These are phyloP conservation scores for Fraxinus albicans DNA, from an alignment of 305 asterid genomes.

Conservation along the genomic window DNA sequence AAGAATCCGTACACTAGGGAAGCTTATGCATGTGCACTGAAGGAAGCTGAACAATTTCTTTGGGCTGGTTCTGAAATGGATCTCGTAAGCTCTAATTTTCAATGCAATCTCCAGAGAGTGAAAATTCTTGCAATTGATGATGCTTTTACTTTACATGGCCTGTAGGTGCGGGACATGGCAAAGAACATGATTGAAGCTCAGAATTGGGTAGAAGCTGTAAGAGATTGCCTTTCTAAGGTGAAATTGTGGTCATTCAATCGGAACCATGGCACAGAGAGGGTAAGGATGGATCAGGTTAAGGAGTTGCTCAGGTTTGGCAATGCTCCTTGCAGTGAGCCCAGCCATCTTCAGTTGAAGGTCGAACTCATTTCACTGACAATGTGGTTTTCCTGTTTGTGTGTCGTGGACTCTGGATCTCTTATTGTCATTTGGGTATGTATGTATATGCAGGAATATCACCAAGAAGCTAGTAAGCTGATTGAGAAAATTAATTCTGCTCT, in stretches of 20 bases:
- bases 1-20: conserved; percentile 59
- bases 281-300: conserved; percentile 55
- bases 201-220: conserved; percentile 70
- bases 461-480: conserved; percentile 58
- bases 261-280: conserved; percentile 38
- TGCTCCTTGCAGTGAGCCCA: conserved; percentile 64
- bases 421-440: conserved; percentile 21
- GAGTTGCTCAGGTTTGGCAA: conserved; percentile 53
- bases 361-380: conserved; percentile 23
- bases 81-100: conserved; percentile 50
- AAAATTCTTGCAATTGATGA: conserved; percentile 19
- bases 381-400: not conserved
- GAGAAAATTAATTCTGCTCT: conserved; percentile 67
- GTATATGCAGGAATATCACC: conserved; percentile 54
- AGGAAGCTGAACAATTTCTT: conserved; percentile 85
- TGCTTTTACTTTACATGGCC: conserved; percentile 16
- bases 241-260: conserved; percentile 51
- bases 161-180: conserved; percentile 70
- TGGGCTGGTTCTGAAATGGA: conserved; percentile 99
- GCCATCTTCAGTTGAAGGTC: conserved; percentile 67
- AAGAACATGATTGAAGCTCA: conserved; percentile 64
- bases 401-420: conserved; percentile 30
- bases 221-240: conserved; percentile 61
- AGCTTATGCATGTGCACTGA: conserved; percentile 59
- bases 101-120: conserved; percentile 5